Conservation (phyloP, 2,329 filamentous ascomycete species). For the Cadophora luteo-olivacea region DNA sequence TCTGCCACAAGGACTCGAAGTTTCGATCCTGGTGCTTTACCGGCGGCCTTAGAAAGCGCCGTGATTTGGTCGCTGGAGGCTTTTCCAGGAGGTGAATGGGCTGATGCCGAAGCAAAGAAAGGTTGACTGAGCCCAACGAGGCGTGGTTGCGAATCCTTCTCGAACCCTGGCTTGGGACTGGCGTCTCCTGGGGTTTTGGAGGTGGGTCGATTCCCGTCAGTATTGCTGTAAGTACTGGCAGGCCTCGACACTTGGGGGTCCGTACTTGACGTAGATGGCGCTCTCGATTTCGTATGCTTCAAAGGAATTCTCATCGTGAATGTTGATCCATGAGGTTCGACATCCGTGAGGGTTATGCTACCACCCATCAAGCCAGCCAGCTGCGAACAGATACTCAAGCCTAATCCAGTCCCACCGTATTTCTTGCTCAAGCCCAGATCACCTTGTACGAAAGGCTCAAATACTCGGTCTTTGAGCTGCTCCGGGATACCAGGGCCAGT, state of each 20-base stretch:
- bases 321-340: slow-evolving; percentile 74
- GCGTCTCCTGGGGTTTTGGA: slow-evolving; percentile 26
- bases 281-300: slow-evolving; percentile 71
- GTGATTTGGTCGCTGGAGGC: slow-evolving; percentile 64
- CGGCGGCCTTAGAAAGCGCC: slow-evolving; percentile 68
- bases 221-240: slow-evolving; percentile 40
- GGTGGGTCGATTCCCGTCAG: slow-evolving; percentile 21
- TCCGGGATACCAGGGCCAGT: slow-evolving; percentile 86
- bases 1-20: slow-evolving; percentile 88
- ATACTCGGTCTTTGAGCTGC: slow-evolving; percentile 80
- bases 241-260: slow-evolving; percentile 43
- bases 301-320: slow-evolving; percentile 87
- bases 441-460: slow-evolving; percentile 95
- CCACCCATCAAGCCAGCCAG: slow-evolving; percentile 85
- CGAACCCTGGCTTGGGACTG: slow-evolving; percentile 48
- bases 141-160: slow-evolving; percentile 74
- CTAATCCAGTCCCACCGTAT: slow-evolving; percentile 86
- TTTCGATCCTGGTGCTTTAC: slow-evolving; percentile 64
- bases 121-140: slow-evolving; percentile 83
- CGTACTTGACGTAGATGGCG: slow-evolving; percentile 37
- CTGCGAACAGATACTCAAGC: slow-evolving; percentile 88
- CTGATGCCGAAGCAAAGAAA: slow-evolving; percentile 63
- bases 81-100: slow-evolving; percentile 29
- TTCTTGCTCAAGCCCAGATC: slow-evolving; percentile 89
- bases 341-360: slow-evolving; percentile 73